Percentiles rank a stretch among this genome's conserved stretches.
Evolutionary conservation across 371 early-diverging fungal species (phyloP).

Genomic region (Mortierella sp.): DNA sequence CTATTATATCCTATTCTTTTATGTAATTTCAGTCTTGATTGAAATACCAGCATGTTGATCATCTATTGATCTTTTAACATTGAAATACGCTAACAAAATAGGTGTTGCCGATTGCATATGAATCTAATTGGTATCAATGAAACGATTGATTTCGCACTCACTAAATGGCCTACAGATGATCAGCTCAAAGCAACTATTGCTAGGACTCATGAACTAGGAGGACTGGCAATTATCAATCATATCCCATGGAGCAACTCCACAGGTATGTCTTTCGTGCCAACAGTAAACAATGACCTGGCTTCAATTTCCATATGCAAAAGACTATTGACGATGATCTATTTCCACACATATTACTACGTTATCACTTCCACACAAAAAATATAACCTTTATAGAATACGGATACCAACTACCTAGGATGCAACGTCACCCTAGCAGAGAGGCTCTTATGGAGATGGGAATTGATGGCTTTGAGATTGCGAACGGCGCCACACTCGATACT

Average conservation of each 20-base stretch:
- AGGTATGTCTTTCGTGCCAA: slow-evolving; percentile 18
- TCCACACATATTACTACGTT: too few relatives aligned
- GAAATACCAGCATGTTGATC: neutral
- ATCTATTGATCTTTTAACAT: slow-evolving; percentile 1
- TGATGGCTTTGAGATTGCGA: slow-evolving; percentile 80
- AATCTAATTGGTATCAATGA: slow-evolving; percentile 81
- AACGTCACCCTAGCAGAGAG: slow-evolving; percentile 74
- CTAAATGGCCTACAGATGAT: slow-evolving; percentile 73
- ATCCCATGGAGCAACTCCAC: slow-evolving; percentile 85
- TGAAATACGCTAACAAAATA: slow-evolving; percentile 19
- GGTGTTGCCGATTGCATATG: slow-evolving; percentile 84
- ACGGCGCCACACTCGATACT: slow-evolving; percentile 72
- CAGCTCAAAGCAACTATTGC: slow-evolving; percentile 71
- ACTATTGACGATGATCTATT: too few relatives aligned
- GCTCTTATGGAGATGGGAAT: slow-evolving; percentile 76
- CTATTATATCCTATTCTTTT: neutral
- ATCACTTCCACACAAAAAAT: too few relatives aligned
- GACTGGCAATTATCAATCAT: slow-evolving; percentile 84
- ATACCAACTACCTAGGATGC: slow-evolving; percentile 71
- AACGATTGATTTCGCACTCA: slow-evolving; percentile 65
- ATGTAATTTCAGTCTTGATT: neutral
- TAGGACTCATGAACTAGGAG: slow-evolving; percentile 75
- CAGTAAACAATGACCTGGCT: neutral
- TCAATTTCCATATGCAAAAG: too few relatives aligned
- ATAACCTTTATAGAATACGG: slow-evolving; percentile 56